phyloP scores from a whole-genome alignment of 805 yeast species.

The Saccharomyces jurei region DNA sequence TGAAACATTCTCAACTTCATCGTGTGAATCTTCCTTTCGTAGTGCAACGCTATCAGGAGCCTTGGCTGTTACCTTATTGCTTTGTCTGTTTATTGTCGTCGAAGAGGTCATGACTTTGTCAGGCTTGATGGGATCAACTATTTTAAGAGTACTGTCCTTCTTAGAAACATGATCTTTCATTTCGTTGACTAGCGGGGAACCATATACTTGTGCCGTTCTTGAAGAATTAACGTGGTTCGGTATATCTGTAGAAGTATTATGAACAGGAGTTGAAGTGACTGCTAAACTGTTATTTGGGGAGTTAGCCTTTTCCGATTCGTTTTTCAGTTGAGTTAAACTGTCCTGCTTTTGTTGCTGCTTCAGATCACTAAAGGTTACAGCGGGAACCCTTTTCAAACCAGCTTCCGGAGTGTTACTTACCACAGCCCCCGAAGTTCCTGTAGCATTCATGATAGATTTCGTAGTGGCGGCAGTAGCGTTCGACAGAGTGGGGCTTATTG shows the following conservation, averaged over 20 bases:
- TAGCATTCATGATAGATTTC: slow-evolving; percentile 29
- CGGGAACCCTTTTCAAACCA: slow-evolving; percentile 26
- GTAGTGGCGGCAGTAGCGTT: slow-evolving; percentile 7
- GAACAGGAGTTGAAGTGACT: neutral
- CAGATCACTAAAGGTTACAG: slow-evolving; percentile 27
- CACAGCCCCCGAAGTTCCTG: slow-evolving; percentile 30
- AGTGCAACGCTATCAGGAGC: slow-evolving; percentile 1
- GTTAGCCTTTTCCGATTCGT: neutral
- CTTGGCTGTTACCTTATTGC: neutral
- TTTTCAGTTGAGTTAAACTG: slow-evolving; percentile 3
- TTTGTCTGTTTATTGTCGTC: neutral
- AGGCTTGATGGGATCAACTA: neutral
- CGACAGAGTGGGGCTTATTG: slow-evolving; percentile 21
- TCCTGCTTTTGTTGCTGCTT: slow-evolving; percentile 2
- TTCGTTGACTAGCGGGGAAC: slow-evolving; percentile 1
- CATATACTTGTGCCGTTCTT: slow-evolving; percentile 6
- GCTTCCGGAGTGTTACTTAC: slow-evolving; percentile 29
- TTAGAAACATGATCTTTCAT: slow-evolving; percentile 2
- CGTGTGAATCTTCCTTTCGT: slow-evolving; percentile 1
- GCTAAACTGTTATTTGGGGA: neutral
- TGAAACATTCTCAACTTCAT: neutral
- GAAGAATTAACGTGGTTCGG: slow-evolving; percentile 8
- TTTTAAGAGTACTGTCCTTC: neutral
- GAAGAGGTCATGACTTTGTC: neutral
- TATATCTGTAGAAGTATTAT: slow-evolving; percentile 4